Base-by-base conservation (phyloP, 2,329 filamentous ascomycete genomes). In the Tolypocladium ophioglossoides region DNA sequence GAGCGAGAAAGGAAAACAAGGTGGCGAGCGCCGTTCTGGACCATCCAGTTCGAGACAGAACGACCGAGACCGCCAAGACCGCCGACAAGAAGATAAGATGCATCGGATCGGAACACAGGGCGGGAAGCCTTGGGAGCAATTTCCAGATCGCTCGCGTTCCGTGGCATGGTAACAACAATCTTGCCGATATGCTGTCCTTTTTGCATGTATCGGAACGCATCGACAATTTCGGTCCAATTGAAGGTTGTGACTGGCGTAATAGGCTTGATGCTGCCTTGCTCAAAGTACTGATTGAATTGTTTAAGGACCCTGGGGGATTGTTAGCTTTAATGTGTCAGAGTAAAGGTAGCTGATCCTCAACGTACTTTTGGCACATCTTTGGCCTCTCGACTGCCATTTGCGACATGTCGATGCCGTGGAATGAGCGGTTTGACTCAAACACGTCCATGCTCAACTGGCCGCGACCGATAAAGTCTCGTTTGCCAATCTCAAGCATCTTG, bases 401-500 rank as follows among this genome's bases (percentile, higher is more conserved):
- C 11, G 40, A 27, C 40, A 44, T 37, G 38, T 72, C 70, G 3
- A 74, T 52, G 40, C 62, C 63, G 7, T 59, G 52, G 24, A 67
- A 72, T 3, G 62, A 62, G 0, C 68, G 63, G 5, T 66, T 70
- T 0, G 53, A 53, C 0, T 66, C 59, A 40, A 80, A 79, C 0
- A 67, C 64, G 0, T 64, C 55, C 75, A 80, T 76, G 2, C 70
- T 68, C 2, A 80, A 65, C 3, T 63, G 59, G 3, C 65, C 70
- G 14, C 70, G 68, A 1, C 68, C 67, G 1, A 61, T 22, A 9
- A 72, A 58, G 51, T 72, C 69, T 20, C 62, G 61, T 46, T 68
- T 68, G 1, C 68, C 69, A 32, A 73, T 64, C 51, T 73, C 71
- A 0, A 73, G 38, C 30, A 52, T 46, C 3, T 62, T 58, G 12